Evolutionary conservation across 2,329 filamentous ascomycete genomes (phyloP), one percentile per base, ranked within the genome.

Genomic region (Hypoxylon sp.): DNA sequence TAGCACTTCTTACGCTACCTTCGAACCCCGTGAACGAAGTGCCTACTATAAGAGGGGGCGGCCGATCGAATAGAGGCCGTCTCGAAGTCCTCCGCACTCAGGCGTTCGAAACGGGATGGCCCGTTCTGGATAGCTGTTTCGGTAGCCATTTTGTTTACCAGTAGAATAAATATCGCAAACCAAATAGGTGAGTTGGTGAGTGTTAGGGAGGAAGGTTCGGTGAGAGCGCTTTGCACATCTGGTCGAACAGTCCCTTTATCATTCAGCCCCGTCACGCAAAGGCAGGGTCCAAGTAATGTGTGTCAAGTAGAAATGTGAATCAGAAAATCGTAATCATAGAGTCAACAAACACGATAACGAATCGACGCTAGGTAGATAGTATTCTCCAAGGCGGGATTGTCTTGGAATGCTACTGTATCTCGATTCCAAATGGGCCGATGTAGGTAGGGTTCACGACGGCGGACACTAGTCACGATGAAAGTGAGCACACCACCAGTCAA

Each of bases 41-140:
- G 62, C 60, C 86, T 83, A 89, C 87, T 83, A 77, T 92, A 92
- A 9, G 90, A 92, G 44, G 90, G 90, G n/a, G 90, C 89, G 6
- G 86, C 86, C 17, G 90, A 92, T 72, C 83, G 88, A 68, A 92
- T 86, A 9, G 90, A 92, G 5, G 87, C 85, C 22, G 90, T 91
- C 73, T 92, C 90, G 65, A 90, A 88, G 76, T 92, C 90, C 66
- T 88, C 86, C 5, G 80, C 73, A 71, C 76, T 79, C 63, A 84
- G 71, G 5, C 73, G 71, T 11, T 73, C 73, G 17, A 71, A 33
- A 26, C 71, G 72, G 67, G 65, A 62, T 10, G 73, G 57, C 8
- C 71, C 73, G 54, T 75, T 70, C 11, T 75, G 65, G 24, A 74
- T 68, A 52, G 65, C 60, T 14, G 68, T 65, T 57, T 79, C 77